Percentiles rank a stretch among this genome's conserved stretches.
Evolutionary conservation across 495 filamentous ascomycete genomes (phyloP).

Genomic region (Aspergillus nanangensis): DNA sequence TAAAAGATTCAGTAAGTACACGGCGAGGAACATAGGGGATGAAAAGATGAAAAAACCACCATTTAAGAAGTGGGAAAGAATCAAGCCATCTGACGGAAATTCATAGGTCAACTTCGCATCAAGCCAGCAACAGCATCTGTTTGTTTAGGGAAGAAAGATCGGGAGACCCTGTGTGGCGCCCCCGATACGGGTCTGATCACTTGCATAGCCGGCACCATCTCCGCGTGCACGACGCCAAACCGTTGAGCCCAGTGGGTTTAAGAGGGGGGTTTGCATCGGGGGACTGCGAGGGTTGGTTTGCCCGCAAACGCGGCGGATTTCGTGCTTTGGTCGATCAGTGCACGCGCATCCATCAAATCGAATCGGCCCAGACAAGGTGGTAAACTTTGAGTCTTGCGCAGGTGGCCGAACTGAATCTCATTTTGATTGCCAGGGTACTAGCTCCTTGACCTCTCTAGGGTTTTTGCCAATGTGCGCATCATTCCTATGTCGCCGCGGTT

Average conservation of each 20-base stretch:
- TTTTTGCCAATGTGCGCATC: slow-evolving; percentile 34
- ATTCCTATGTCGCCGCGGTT: slow-evolving; percentile 24
- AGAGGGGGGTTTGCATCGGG: slow-evolving; percentile 11
- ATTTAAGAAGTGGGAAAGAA: no score
- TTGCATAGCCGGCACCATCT: slow-evolving; percentile 37
- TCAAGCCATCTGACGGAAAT: slow-evolving; percentile 8
- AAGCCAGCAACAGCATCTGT: not conserved
- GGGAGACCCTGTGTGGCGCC: slow-evolving; percentile 37
- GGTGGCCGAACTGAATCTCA: slow-evolving; percentile 23
- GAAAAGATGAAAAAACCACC: no score
- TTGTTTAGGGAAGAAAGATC: slow-evolving; percentile 12
- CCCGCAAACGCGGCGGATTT: slow-evolving; percentile 25
- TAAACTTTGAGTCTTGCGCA: slow-evolving; percentile 23
- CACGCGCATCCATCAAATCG: slow-evolving; percentile 14
- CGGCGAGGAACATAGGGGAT: no score
- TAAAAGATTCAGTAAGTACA: no score
- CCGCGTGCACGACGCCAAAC: slow-evolving; percentile 17
- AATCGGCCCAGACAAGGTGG: slow-evolving; percentile 15
- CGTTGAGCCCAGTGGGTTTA: slow-evolving; percentile 20
- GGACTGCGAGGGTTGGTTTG: slow-evolving; percentile 21
- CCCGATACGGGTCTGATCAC: slow-evolving; percentile 32
- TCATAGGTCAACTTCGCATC: slow-evolving; percentile 5
- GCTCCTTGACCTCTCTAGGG: slow-evolving; percentile 33
- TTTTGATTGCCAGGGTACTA: not conserved
- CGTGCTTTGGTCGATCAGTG: slow-evolving; percentile 13